phyloP scores from a whole-genome alignment of 2,329 filamentous ascomycete species.

The Diaporthe eres region DNA sequence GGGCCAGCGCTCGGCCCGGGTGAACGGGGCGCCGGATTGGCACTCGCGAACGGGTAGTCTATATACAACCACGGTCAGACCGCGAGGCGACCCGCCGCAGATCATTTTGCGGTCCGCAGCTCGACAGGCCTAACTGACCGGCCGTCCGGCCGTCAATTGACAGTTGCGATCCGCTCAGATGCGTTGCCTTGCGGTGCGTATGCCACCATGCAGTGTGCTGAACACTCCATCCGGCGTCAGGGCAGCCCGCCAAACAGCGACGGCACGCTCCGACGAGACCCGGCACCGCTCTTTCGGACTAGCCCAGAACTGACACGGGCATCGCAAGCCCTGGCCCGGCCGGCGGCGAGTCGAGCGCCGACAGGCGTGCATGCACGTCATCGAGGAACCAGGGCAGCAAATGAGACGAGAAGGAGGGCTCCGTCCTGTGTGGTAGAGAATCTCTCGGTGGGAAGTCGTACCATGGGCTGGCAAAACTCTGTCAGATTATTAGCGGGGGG shows the following conservation, averaged over 20 bases:
- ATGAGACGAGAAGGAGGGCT: neutral
- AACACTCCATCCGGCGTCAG: neutral
- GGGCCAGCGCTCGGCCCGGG: neutral
- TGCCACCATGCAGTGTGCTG: neutral
- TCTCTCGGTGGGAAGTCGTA: neutral
- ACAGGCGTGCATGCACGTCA: slow-evolving; percentile 4
- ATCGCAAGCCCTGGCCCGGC: slow-evolving; percentile 1
- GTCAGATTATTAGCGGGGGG: neutral
- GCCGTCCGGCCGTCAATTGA: neutral
- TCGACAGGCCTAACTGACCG: neutral
- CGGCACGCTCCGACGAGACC: neutral
- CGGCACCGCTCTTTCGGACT: neutral
- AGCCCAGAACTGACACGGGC: neutral
- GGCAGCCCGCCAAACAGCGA: neutral
- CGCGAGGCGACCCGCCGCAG: neutral
- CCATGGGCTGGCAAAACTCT: slow-evolving; percentile 19
- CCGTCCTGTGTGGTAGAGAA: neutral
- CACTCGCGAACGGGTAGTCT: neutral
- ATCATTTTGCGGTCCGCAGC: neutral
- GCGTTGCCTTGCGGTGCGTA: neutral
- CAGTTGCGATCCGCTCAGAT: neutral
- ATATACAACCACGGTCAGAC: neutral
- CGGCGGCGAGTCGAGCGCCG: slow-evolving; percentile 2
- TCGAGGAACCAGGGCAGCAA: slow-evolving; percentile 13
- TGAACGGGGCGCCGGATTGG: neutral